A percentile compares a stretch with the other conserved stretches of the same genome.
These are phyloP conservation scores for Pilasporangium apinafurcum DNA, from an alignment of 352 stramenopile genomes.

Conservation along the genomic window DNA sequence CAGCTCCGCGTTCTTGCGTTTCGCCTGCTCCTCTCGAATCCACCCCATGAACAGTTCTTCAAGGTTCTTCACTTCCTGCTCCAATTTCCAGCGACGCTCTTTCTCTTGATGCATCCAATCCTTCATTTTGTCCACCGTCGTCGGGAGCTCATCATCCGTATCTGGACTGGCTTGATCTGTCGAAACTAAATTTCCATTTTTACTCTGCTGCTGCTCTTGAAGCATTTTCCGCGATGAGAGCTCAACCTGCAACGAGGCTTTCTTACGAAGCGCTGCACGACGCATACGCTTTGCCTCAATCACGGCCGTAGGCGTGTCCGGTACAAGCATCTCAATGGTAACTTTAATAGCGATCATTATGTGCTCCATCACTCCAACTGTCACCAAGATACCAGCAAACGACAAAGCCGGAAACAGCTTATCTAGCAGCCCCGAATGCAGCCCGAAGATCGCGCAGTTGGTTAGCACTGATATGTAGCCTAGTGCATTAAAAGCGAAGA, in stretches of 20 bases:
- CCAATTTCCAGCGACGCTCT: conserved; percentile 60
- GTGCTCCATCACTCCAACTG: conserved; percentile 63
- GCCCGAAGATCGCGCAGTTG: conserved; percentile 92
- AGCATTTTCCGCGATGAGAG: conserved; percentile 43
- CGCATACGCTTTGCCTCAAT: conserved; percentile 62
- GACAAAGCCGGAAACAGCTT: conserved; percentile 60
- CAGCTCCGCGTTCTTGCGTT: conserved; percentile 59
- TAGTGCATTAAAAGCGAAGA: conserved; percentile 85
- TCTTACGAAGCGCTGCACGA: conserved; percentile 59
- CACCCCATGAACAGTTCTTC: conserved; percentile 82
- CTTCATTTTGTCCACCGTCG: conserved; percentile 46
- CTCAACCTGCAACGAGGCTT: conserved; percentile 66
- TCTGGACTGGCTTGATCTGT: conserved; percentile 4
- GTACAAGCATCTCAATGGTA: conserved; percentile 74
- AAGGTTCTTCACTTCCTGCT: conserved; percentile 74
- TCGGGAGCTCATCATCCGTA: conserved; percentile 10
- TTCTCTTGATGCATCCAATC: conserved; percentile 69
- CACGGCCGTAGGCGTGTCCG: conserved; percentile 55
- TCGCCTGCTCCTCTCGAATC: conserved; percentile 76
- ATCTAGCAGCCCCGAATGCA: conserved; percentile 84
- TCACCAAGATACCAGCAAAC: conserved; percentile 47
- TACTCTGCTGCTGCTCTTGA: no score
- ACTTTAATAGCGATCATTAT: conserved; percentile 75
- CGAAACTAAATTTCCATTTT: background rate
- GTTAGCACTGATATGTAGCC: conserved; percentile 91